phyloP scores from a whole-genome alignment of 305 asterid species.

The Ajuga reptans region DNA sequence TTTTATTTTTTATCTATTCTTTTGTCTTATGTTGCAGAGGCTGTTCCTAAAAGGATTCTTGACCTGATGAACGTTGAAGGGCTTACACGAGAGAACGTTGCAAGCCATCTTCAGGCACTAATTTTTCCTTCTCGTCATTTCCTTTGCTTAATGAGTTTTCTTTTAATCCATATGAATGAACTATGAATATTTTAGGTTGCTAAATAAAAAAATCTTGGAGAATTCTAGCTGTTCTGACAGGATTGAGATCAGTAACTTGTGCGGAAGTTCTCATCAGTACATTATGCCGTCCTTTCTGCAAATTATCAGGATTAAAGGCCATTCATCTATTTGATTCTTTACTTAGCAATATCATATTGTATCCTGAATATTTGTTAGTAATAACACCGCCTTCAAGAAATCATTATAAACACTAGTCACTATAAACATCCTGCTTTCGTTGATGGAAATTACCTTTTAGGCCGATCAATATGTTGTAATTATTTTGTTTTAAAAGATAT shows the following conservation, averaged over 20 bases:
- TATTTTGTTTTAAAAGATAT: neutral
- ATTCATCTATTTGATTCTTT: neutral
- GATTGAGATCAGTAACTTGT: neutral
- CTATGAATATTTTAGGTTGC: neutral
- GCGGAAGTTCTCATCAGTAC: neutral
- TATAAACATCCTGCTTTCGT: neutral
- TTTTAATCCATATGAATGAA: neutral
- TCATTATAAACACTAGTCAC: neutral
- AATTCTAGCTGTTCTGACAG: neutral
- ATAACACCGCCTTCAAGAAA: neutral
- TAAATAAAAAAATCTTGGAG: neutral
- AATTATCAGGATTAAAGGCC: neutral
- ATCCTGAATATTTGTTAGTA: neutral
- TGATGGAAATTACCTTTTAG: neutral
- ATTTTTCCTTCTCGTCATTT: slow-evolving; percentile 8
- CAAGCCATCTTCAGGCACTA: slow-evolving; percentile 94
- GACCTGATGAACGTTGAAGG: slow-evolving; percentile 96
- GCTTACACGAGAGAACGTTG: slow-evolving; percentile 92
- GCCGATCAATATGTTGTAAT: neutral
- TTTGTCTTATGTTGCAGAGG: slow-evolving; percentile 49
- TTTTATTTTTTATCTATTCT: neutral
- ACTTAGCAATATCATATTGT: neutral
- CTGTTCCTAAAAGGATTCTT: slow-evolving; percentile 95
- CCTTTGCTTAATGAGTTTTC: neutral
- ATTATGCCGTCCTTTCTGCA: neutral